These are phyloP conservation scores for Evernia prunastri DNA, from an alignment of 495 filamentous ascomycete species.

Conservation along the genomic window DNA sequence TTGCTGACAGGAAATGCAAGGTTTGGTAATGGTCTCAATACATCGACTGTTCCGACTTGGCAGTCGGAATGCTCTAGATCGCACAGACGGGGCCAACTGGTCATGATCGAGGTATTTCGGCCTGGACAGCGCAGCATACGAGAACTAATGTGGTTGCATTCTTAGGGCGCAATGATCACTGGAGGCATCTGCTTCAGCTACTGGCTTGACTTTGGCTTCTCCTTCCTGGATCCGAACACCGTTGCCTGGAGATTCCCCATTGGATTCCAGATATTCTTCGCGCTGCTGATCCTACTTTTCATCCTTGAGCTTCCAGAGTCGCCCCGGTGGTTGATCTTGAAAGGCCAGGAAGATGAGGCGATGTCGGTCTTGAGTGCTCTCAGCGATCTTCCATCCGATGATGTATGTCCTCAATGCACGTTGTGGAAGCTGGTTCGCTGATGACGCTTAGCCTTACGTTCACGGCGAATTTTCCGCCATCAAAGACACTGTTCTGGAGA, in stretches of 20 bases:
- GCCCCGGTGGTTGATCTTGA: conserved; percentile 67
- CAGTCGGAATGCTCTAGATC: conserved; percentile 72
- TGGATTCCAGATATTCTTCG: conserved; percentile 66
- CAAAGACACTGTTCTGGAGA: conserved; percentile 69
- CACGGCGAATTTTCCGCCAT: conserved; percentile 62
- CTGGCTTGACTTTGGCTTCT: conserved; percentile 69
- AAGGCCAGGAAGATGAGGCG: conserved; percentile 54
- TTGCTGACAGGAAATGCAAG: conserved; percentile 6
- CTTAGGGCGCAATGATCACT: conserved; percentile 56
- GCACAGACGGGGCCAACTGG: conserved; percentile 65
- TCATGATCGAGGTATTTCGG: conserved; percentile 59
- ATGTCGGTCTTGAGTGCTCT: conserved; percentile 56
- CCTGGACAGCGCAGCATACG: not conserved
- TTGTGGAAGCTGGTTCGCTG: not conserved
- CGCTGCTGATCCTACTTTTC: conserved; percentile 51
- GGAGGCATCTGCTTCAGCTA: conserved; percentile 66
- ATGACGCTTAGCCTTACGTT: conserved; percentile 35
- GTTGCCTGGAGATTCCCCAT: conserved; percentile 72
- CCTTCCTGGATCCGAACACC: conserved; percentile 55
- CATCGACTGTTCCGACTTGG: conserved; percentile 67
- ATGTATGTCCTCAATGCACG: conserved; percentile 23
- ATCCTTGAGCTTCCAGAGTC: conserved; percentile 65
- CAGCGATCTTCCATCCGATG: conserved; percentile 46
- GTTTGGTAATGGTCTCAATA: conserved; percentile 53
- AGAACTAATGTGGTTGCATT: not conserved